Evolutionary conservation across 1,284 basidiomycete genomes (phyloP), one percentile per base, ranked within the genome.

Genomic region (Fomitopsis palustris): DNA sequence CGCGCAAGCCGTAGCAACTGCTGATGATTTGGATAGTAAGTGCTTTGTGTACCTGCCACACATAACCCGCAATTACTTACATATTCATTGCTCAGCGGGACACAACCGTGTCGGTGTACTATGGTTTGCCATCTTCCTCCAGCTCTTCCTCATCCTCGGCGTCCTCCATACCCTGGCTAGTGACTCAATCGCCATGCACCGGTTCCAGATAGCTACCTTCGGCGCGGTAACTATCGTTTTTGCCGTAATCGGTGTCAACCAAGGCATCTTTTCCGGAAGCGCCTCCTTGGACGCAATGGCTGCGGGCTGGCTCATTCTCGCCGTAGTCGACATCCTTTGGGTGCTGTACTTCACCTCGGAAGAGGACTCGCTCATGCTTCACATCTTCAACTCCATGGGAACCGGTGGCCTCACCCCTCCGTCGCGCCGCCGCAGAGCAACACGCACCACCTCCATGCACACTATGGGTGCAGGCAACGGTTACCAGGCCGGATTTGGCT

Each of bases 291-390:
- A 90, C 63, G 94, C 95, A 5, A 87, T 94, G 78, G 92, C 90
- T 29, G 95, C 93, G 5, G 96, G 96, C 63, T 98, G 93, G 92
- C 85, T 99, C 68, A 85, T 99, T 63, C 84, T 96, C 57, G 82
- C 94, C 35, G 85, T 98, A 62, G 92, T 95, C 62, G 77, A 97
- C 81, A 91, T 98, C 70, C 75, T 98, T 62, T 98, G 96, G 96
- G 84, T 97, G 21, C 83, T 98, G 62, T 98, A 93, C 80, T 94
- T 99, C 73, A 96, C 96, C 4, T 91, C 95, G 1, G 96, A 98
- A 71, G 95, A 98, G 67, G 95, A 95, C 70, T 92, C 95, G 1
- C 85, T 93, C 64, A 75, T 86, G 53, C 83, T 93, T 57, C 82
- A 93, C 72, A 67, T 96, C 61, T 91, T 98, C 82, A 95, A 94